These are phyloP conservation scores for Botrytis deweyae DNA, from an alignment of 2,329 filamentous ascomycete species.

Conservation along the genomic window DNA sequence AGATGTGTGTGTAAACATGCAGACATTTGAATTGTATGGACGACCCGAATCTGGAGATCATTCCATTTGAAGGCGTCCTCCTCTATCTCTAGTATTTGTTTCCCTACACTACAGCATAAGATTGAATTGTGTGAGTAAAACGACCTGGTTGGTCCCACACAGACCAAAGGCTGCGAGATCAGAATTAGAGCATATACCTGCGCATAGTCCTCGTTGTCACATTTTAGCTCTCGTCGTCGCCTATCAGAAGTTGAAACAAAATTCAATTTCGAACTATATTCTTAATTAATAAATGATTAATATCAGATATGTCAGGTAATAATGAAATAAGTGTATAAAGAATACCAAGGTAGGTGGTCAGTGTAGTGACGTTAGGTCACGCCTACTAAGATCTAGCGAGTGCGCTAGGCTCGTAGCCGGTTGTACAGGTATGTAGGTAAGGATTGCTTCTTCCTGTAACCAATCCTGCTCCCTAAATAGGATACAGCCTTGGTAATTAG, in stretches of 20 bases:
- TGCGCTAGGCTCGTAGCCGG: not conserved
- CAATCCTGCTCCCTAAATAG: not conserved
- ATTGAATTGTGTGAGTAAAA: too few species aligned
- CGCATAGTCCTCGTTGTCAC: not conserved
- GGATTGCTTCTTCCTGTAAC: not conserved
- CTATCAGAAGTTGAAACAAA: not conserved
- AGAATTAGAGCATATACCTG: not conserved
- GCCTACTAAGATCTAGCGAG: not conserved
- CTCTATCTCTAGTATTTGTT: too few species aligned
- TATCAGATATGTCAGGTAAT: not conserved
- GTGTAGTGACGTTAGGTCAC: not conserved
- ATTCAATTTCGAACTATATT: not conserved
- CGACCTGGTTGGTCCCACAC: too few species aligned
- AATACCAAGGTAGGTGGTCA: not conserved
- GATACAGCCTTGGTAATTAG: not conserved
- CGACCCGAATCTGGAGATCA: not conserved
- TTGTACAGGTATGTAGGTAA: not conserved
- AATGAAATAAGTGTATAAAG: not conserved
- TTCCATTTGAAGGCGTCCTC: too few species aligned
- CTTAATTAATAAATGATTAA: accelerated
- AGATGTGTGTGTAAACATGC: not conserved
- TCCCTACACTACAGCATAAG: too few species aligned
- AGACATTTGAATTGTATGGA: not conserved
- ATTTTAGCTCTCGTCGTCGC: not conserved
- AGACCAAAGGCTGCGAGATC: not conserved